Evolutionary conservation across 148 eudicot genomes (phyloP), one percentile per base, ranked within the genome.

Genomic region (Salicornia ramosissima): DNA sequence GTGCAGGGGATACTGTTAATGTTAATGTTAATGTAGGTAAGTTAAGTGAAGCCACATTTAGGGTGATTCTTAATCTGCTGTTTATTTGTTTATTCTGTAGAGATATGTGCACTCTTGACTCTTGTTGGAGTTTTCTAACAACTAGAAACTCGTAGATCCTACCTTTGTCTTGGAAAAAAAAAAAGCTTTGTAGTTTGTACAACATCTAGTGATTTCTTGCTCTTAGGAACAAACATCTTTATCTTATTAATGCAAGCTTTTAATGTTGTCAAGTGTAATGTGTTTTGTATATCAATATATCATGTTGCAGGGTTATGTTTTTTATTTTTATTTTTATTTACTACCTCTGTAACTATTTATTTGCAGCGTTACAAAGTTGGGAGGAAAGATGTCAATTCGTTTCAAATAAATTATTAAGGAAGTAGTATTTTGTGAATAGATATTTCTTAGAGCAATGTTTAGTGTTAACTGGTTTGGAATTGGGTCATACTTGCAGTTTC

Each of bases 1-100:
- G 26, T 58, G 65, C 30, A 36, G 49, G 34, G 65, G 36, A 57
- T 40, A 49, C 71, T 45, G 80, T 77, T 3, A n/a, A n/a, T n/a
- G n/a, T n/a, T n/a, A n/a, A n/a, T n/a, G n/a, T n/a, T n/a, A n/a
- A n/a, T n/a, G n/a, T n/a, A 71, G 75, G 67, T 63, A 63, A 63
- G 30, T 24, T 36, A 36, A 49, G 71, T 71, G 50, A 71, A 58
- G 43, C 55, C 25, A 52, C 45, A 21, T 55, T 30, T 69, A 63
- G 61, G 57, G 53, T 25, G 22, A 50, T 15, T 19, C n/a, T 33
- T 1, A 59, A 60, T 53, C 21, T 31, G 36, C 33, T 66, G 67
- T 71, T 50, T 66, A 30, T 58, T 66, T 66, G 54, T 70, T n/a
- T 28, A 63, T 24, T 64, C 19, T 56, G 24, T 39, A 65, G 71